Base-by-base conservation (phyloP, 2,329 filamentous ascomycete genomes). In the Pyrenophora teres region DNA sequence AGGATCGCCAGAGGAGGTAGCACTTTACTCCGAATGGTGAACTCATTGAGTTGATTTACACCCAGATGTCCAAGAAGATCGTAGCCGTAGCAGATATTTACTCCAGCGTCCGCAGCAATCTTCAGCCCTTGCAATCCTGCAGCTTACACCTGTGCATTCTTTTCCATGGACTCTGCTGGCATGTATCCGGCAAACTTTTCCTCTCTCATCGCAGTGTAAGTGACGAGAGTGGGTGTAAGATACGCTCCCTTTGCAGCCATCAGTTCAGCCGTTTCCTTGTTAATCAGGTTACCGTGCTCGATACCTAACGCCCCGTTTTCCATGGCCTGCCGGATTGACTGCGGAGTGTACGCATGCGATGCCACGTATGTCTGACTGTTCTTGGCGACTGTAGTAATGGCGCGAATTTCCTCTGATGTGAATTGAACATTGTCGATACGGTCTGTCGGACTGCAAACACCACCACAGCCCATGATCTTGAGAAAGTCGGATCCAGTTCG, bases 391-490 rank as follows among this genome's bases (percentile, higher is more conserved):
- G 77, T 77, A 4, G 74, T 72, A 40, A 86, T 82, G 4, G 83
- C 81, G 33, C 70, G 70, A 46, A 86, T 80, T 71, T 86, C 84
- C 31, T 78, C 79, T 0, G 76, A 70, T 0, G 81, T 81, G 67
- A 85, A 86, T 63, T 86, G 83, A 12, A 80, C 68, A 59, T 80
- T 76, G 6, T 79, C 76, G 9, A 86, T 70, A 33, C 70, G 71
- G 60, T 86, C 83, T 0, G 81, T 83, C 0, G 81, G 81, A 9
- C 77, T 81, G 0, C 80, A 77, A 1, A 86, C 82, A 7, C 84
- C 83, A 1, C 84, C 83, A 4, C 77, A 77, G 0, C 75, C 75
- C 82, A 85, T 85, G 55, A 87, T 82, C 67, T 86, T 86, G 67
- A 87, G 78, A 58, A 86, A 85, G 60, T 86, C 81, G 0, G 81